A percentile compares a stretch with the other conserved stretches of the same genome.
Evolutionary conservation across 257 asterid genomes (phyloP).

Genomic region (Ehretia macrophylla): DNA sequence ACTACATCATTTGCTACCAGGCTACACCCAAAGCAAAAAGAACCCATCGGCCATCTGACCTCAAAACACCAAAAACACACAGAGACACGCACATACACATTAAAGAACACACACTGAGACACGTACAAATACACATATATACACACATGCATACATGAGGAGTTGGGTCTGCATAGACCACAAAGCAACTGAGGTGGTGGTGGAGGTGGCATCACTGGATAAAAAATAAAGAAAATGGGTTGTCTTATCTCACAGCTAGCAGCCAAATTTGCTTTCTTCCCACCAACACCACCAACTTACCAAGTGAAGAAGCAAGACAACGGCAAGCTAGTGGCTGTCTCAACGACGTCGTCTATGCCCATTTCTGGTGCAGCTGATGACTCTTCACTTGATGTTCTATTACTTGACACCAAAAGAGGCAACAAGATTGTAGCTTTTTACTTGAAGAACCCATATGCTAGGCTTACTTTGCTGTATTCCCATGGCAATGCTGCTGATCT

Average conservation of each 20-base stretch:
- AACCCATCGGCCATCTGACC: no score
- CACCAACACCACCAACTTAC: slow-evolving; percentile 90
- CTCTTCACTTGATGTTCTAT: slow-evolving; percentile 60
- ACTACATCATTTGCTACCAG: no score
- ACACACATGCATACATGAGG: slow-evolving; percentile 52
- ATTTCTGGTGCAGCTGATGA: slow-evolving; percentile 61
- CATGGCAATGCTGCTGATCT: slow-evolving; percentile 99
- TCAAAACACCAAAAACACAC: no score
- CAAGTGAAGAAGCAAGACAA: slow-evolving; percentile 71
- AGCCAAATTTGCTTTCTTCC: slow-evolving; percentile 94
- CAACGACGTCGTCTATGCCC: slow-evolving; percentile 64
- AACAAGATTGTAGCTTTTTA: slow-evolving; percentile 90
- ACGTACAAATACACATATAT: neutral
- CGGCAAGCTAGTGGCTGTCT: slow-evolving; percentile 74
- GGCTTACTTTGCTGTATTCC: slow-evolving; percentile 80
- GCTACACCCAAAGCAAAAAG: no score
- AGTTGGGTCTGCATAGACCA: slow-evolving; percentile 33
- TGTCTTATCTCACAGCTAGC: slow-evolving; percentile 84
- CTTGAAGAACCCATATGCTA: slow-evolving; percentile 79
- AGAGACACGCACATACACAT: no score
- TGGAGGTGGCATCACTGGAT: slow-evolving; percentile 7
- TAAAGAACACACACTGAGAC: no score
- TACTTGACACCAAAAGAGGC: slow-evolving; percentile 67
- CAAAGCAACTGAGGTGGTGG: slow-evolving; percentile 13
- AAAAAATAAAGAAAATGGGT: slow-evolving; percentile 48